Evolutionary conservation across 2,329 filamentous ascomycete genomes (phyloP).

Genomic region (Sporothrix luriei): DNA sequence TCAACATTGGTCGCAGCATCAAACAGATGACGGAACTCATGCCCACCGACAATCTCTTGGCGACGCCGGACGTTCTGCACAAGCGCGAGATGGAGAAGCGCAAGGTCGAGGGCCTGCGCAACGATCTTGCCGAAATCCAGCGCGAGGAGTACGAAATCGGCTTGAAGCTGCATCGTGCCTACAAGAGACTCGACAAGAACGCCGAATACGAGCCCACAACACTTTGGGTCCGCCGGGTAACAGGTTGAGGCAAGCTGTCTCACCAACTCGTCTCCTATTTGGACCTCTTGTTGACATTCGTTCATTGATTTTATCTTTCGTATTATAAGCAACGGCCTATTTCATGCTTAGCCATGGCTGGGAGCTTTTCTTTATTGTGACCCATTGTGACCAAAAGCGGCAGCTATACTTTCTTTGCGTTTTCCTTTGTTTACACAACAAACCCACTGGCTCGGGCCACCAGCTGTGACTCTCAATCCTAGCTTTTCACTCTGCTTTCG

Average conservation of each 20-base stretch:
- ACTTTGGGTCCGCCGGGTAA: constrained; percentile 79
- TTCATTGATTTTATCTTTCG: background rate
- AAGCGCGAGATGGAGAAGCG: constrained; percentile 61
- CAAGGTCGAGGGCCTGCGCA: constrained; percentile 67
- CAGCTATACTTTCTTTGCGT: background rate
- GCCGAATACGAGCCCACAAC: constrained; percentile 66
- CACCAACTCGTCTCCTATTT: background rate
- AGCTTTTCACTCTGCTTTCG: background rate
- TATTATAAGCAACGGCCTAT: background rate
- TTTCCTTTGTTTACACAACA: constrained; percentile 8
- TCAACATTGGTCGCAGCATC: constrained; percentile 73
- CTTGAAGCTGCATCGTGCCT: constrained; percentile 70
- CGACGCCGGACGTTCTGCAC: constrained; percentile 63
- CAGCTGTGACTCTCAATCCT: background rate
- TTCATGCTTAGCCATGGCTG: background rate
- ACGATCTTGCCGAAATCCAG: constrained; percentile 71
- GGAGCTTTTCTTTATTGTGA: background rate
- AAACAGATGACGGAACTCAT: constrained; percentile 77
- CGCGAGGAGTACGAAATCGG: constrained; percentile 79
- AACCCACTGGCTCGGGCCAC: constrained; percentile 19
- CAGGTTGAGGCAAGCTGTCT: constrained; percentile 46
- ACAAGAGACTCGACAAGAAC: constrained; percentile 72
- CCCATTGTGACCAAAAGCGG: background rate
- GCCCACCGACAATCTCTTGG: constrained; percentile 68
- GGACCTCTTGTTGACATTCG: no score